Evolutionary conservation across 176 grass and related monocot genomes (phyloP), one percentile per base, ranked within the genome.

Genomic region (Oryza officinalis): DNA sequence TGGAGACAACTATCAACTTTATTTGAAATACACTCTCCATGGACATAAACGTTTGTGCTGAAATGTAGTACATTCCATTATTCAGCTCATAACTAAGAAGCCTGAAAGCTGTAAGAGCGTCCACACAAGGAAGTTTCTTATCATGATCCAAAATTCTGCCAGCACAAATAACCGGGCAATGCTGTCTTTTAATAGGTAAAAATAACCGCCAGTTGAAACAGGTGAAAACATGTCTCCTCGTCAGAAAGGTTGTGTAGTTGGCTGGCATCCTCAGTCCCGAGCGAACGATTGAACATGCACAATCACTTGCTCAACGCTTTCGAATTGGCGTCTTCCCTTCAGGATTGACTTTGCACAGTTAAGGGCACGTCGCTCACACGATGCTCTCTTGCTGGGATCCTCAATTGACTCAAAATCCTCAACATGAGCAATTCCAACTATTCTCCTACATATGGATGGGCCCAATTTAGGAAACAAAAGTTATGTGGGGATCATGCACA

Each of bases 381-480:
- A 78, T 72, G 96, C 96, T 86, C 96, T 87, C 74, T 57, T 90
- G 78, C 78, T 76, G 6, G 67, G 49, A 70, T 99, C 93, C 59
- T 85, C 49, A 66, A 99, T 96, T 30, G 96, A 90, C 50, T 94
- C 96, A 6, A 96, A 88, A 90, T 96, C 93, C 78, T 99, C 93
- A 0, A 96, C 91, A 33, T 99, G 96, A 43, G 91, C 96, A 8
- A 96, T 91, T 76, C 96, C 96, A 35, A 99, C 81, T 70, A 99
- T 96, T 87, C 93, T 87, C 91, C 96, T 98, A 76, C 32, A 86
- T 14, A 59, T 2, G 0, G 14, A 85, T 40, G 37, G 35, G 74
- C 23, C 28, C 13, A 75, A 40, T 70, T 84, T 27, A 38, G 12
- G 23, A 63, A 69, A 43, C 12, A 52, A 23, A 44, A 49, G 18